A percentile compares a stretch with the other conserved stretches of the same genome.
phyloP scores from a whole-genome alignment of 768 basidiomycete species.

The Auricularia heimuer region DNA sequence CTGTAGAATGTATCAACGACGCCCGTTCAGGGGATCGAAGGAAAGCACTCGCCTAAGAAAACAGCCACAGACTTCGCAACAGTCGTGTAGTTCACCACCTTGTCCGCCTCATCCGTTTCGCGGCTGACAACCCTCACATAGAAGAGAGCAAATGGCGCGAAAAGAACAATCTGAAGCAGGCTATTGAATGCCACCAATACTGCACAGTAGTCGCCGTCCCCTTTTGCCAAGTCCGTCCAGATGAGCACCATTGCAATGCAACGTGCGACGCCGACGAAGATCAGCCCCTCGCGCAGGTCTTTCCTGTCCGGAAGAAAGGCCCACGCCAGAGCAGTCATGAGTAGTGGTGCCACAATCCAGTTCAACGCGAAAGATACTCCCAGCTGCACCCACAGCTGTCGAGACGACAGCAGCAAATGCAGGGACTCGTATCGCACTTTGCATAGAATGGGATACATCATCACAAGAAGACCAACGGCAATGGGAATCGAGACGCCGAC shows the following conservation, averaged over 20 bases:
- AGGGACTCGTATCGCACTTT: slow-evolving; percentile 30
- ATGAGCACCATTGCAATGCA: slow-evolving; percentile 67
- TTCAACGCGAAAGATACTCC: slow-evolving; percentile 59
- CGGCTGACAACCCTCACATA: slow-evolving; percentile 66
- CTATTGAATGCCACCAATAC: slow-evolving; percentile 77
- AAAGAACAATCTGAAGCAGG: slow-evolving; percentile 65
- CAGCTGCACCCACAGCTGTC: slow-evolving; percentile 56
- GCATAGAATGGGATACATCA: slow-evolving; percentile 73
- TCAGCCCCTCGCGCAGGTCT: slow-evolving; percentile 66
- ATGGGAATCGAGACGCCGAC: slow-evolving; percentile 60
- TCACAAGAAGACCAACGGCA: slow-evolving; percentile 69
- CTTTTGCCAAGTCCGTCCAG: slow-evolving; percentile 67
- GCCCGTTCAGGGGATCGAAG: background rate
- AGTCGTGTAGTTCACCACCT: slow-evolving; percentile 45
- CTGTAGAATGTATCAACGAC: slow-evolving; percentile 48
- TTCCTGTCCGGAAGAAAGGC: slow-evolving; percentile 73
- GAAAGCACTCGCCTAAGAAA: background rate
- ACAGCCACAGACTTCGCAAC: slow-evolving; percentile 51
- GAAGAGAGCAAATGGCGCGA: slow-evolving; percentile 61
- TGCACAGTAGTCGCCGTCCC: slow-evolving; percentile 64
- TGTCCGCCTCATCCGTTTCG: slow-evolving; percentile 17
- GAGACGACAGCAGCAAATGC: slow-evolving; percentile 42
- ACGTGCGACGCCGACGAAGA: slow-evolving; percentile 70
- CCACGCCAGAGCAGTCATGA: slow-evolving; percentile 84
- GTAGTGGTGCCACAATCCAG: slow-evolving; percentile 71